Evolutionary conservation across 1,284 basidiomycete genomes (phyloP).

Genomic region (Sporisorium scitamineum): DNA sequence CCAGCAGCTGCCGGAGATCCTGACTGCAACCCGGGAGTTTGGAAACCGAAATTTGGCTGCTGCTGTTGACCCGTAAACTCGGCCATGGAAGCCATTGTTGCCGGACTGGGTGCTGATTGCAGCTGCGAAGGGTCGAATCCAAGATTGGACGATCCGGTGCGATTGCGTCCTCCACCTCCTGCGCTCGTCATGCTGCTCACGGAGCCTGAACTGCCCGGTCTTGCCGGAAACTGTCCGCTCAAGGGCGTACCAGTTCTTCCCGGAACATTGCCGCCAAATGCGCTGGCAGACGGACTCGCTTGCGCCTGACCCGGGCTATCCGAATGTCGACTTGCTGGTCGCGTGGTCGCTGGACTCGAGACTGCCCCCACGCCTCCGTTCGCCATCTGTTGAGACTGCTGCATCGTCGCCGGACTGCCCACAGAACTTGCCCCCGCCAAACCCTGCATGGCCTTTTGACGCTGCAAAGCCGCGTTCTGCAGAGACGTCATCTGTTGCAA

Average conservation of each 20-base stretch:
- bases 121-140: conserved; percentile 39
- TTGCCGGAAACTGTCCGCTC: conserved; percentile 24
- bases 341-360: conserved; percentile 24
- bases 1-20: conserved; percentile 15
- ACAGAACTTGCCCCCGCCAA: conserved; percentile 4
- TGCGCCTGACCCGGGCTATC: conserved; percentile 34
- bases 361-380: conserved; percentile 18
- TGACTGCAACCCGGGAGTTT: conserved; percentile 27
- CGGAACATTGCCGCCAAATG: conserved; percentile 9
- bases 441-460: conserved; percentile 28
- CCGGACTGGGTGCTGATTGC: conserved; percentile 33
- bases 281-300: conserved; percentile 27
- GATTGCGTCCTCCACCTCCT: conserved; percentile 13
- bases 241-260: conserved; percentile 29
- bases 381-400: conserved; percentile 4
- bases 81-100: conserved; percentile 18
- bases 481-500: conserved; percentile 55
- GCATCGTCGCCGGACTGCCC: conserved; percentile 27
- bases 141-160: conserved; percentile 31
- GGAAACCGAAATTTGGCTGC: conserved; percentile 26
- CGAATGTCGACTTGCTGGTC: conserved; percentile 28
- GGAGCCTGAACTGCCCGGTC: conserved; percentile 41
- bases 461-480: conserved; percentile 44
- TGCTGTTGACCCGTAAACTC: conserved; percentile 29
- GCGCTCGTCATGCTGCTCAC: conserved; percentile 40